These are phyloP conservation scores for Vinca minor DNA, from an alignment of 257 asterid species.

Conservation along the genomic window DNA sequence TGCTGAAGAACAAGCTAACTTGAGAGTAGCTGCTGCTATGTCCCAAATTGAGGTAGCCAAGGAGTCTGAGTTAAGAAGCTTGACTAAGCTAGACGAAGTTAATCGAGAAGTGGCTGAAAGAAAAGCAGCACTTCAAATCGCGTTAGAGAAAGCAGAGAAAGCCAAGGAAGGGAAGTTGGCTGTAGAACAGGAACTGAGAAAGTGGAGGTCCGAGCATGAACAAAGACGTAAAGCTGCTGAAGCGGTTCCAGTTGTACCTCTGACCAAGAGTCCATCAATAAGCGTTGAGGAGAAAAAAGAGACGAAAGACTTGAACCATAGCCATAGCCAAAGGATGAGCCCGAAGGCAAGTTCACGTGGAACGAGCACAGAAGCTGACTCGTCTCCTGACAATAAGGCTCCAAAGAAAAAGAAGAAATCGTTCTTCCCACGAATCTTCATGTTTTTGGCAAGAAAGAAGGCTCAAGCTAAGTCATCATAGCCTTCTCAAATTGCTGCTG, in stretches of 20 bases:
- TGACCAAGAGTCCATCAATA: slow-evolving; percentile 23
- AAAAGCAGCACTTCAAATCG: slow-evolving; percentile 46
- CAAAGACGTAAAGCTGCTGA: slow-evolving; percentile 57
- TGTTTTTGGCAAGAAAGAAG: slow-evolving; percentile 44
- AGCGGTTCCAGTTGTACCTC: slow-evolving; percentile 21
- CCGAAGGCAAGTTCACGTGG: slow-evolving; percentile 32
- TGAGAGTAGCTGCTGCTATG: slow-evolving; percentile 54
- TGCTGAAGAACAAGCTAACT: slow-evolving; percentile 76
- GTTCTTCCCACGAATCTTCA: slow-evolving; percentile 44
- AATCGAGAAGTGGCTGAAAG: slow-evolving; percentile 39
- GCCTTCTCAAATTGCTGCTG: slow-evolving; percentile 7
- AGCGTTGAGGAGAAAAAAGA: slow-evolving; percentile 36
- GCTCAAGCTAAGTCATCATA: slow-evolving; percentile 26
- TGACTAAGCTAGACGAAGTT: slow-evolving; percentile 71
- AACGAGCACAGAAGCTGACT: slow-evolving; percentile 44
- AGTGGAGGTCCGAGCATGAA: slow-evolving; percentile 77
- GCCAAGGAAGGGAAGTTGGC: slow-evolving; percentile 75
- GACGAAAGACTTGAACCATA: slow-evolving; percentile 19
- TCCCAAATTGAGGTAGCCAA: slow-evolving; percentile 71
- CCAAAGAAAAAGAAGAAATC: slow-evolving; percentile 56
- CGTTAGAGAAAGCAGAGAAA: slow-evolving; percentile 59
- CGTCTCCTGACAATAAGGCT: slow-evolving; percentile 35
- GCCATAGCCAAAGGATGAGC: slow-evolving; percentile 28
- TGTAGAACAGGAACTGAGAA: slow-evolving; percentile 74
- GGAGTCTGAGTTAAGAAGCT: slow-evolving; percentile 60